phyloP scores from a whole-genome alignment of 176 grass and related monocot species.

The Urochloa ruziziensis region DNA sequence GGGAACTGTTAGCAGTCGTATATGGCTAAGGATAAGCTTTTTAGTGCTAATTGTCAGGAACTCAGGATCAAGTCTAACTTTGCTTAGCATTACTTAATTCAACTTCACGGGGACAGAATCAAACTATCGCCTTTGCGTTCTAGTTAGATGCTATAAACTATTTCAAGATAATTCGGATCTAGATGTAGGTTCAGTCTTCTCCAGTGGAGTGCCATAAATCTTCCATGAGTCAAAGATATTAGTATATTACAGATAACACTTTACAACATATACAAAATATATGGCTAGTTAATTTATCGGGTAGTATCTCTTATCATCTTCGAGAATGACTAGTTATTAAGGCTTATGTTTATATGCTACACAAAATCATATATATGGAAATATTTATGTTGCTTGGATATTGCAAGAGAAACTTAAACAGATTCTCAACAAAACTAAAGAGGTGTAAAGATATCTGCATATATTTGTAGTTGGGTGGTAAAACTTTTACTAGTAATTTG shows the following conservation, averaged over 20 bases:
- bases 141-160: background rate
- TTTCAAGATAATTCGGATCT: constrained; percentile 17
- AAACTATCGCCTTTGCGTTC: background rate
- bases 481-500: background rate
- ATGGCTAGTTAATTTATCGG: background rate
- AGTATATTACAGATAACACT: background rate
- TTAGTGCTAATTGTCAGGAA: background rate
- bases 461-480: background rate
- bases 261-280: background rate
- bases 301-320: background rate
- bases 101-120: background rate
- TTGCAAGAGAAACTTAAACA: constrained; percentile 2
- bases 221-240: background rate
- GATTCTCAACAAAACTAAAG: background rate
- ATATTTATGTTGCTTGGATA: background rate
- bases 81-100: background rate
- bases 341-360: background rate
- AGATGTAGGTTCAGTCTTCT: background rate
- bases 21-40: background rate
- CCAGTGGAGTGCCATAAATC: background rate
- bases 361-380: background rate
- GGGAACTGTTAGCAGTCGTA: background rate
- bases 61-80: background rate
- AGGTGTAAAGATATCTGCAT: background rate
- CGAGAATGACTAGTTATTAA: background rate